Base-by-base conservation (phyloP, 2,329 filamentous ascomycete genomes). In the Fusarium buxicola region DNA sequence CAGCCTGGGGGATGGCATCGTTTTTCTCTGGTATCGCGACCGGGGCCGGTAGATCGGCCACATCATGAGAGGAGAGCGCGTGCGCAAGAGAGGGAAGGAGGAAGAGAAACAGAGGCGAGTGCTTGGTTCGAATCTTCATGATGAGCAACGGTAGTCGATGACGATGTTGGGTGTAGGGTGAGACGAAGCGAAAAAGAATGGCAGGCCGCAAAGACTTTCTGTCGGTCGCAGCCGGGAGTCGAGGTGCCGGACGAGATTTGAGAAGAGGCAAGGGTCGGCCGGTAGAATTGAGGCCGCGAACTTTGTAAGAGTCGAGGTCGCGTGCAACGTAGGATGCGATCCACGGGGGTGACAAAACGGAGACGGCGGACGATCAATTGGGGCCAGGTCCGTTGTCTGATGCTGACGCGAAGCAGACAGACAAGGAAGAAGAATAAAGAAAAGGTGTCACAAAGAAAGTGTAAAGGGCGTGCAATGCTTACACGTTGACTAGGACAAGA, bases 101-200 rank as follows among this genome's bases (percentile, higher is more conserved):
- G 32, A 91, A 82, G 30, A 91, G 78, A 45, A 91, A 75, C 21
- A 90, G 74, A 27, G 85, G 80, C 53, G 82, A 83, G 58, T 80
- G 79, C 52, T 76, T 77, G 61, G 80, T 80, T 76, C 81, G 81
- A 69, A 89, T 76, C 76, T 82, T 87, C 88, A 91, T 91, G 66
- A 67, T 81, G 76, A 52, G 50, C 51, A 41, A 41, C 41, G 30
- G 36, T 30, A 13, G 28, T 59, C 49, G 55, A 40, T 41, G 27
- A 21, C 4, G 21, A 45, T 43, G 35, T 40, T 12, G 41, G 35
- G 43, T 27, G 24, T 27, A 36, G 28, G n/a, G n/a, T n/a, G n/a
- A 47, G 28, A 16, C 13, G 45, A 24, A 35, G 35, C 24, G 53
- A 38, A 44, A 40, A 53, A 15, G 56, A 35, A 34, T 30, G 44